Evolutionary conservation across 2,329 filamentous ascomycete species (phyloP).

Genomic region (Herpotrichia juniperi): DNA sequence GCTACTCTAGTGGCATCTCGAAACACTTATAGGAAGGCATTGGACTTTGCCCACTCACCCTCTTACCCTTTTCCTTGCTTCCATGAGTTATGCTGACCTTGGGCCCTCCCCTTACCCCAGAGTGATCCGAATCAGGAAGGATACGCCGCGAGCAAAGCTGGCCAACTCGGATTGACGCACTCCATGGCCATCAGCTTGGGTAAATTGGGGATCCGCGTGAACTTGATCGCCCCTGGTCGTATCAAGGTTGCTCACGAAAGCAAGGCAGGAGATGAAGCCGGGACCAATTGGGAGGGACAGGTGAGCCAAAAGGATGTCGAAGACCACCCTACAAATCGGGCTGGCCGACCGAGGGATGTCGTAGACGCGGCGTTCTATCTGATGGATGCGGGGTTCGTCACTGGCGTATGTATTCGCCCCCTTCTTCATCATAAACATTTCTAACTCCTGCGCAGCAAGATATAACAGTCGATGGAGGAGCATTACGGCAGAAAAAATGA

Average conservation of each 20-base stretch:
- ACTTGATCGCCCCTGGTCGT: constrained; percentile 54
- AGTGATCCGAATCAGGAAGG: constrained; percentile 57
- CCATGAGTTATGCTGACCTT: no score
- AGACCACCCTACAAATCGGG: constrained; percentile 52
- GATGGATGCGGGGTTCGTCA: constrained; percentile 47
- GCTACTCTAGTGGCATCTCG: no score
- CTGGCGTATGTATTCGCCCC: constrained; percentile 25
- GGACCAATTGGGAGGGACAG: constrained; percentile 45
- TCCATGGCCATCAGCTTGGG: constrained; percentile 56
- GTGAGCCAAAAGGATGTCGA: constrained; percentile 48
- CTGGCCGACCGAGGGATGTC: constrained; percentile 54
- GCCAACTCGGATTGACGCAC: constrained; percentile 58
- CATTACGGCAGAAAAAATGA: constrained; percentile 41
- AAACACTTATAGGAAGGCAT: no score
- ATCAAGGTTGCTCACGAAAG: constrained; percentile 57
- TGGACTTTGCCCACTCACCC: no score
- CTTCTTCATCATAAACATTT: background rate
- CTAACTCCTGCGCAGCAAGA: constrained; percentile 23
- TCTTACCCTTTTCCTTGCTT: no score
- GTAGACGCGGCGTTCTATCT: constrained; percentile 52
- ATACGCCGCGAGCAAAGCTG: constrained; percentile 59
- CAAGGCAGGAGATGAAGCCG: constrained; percentile 52
- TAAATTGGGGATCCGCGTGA: constrained; percentile 53
- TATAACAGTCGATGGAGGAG: constrained; percentile 46
- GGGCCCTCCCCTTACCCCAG: no score